Conservation (phyloP, 2,329 filamentous ascomycete species). For the Fusarium tupiense region DNA sequence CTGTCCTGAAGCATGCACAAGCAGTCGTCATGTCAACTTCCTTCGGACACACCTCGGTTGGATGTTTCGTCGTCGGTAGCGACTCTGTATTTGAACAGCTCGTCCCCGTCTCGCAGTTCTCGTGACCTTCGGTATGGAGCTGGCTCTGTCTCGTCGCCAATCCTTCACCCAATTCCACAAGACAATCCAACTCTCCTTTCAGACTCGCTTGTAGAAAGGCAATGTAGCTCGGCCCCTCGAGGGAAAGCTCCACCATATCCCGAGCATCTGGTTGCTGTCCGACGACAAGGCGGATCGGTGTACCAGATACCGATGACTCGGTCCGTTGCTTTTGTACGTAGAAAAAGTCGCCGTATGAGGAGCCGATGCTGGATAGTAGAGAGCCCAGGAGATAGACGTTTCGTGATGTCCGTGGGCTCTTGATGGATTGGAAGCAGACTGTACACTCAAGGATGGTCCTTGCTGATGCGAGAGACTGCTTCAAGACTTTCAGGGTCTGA, state of each 20-base stretch:
- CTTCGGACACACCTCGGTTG: conserved; percentile 16
- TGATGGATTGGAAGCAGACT: conserved; percentile 9
- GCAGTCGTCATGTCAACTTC: conserved; percentile 29
- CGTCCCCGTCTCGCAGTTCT: conserved; percentile 24
- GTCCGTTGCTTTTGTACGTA: conserved; percentile 10
- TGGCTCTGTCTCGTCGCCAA: conserved; percentile 17
- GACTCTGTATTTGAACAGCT: conserved; percentile 23
- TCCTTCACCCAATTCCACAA: conserved; percentile 1
- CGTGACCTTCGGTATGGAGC: conserved; percentile 18
- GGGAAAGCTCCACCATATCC: conserved; percentile 3
- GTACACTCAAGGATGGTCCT: not conserved
- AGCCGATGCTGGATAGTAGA: conserved; percentile 1
- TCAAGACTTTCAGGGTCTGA: conserved; percentile 10
- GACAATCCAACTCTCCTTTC: not conserved
- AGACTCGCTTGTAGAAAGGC: not conserved
- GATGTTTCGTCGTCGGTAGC: conserved; percentile 5
- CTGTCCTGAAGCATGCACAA: conserved; percentile 20
- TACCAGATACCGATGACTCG: not conserved
- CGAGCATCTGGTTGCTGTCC: not conserved
- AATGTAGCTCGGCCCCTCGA: not conserved
- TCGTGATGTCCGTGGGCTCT: conserved; percentile 2
- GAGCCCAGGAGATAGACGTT: not conserved
- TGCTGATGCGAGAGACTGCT: not conserved
- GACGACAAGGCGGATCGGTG: not conserved
- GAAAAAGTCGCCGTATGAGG: conserved; percentile 10